Conservation (phyloP, 768 basidiomycete genomes). For the Termitomyces sp. region DNA sequence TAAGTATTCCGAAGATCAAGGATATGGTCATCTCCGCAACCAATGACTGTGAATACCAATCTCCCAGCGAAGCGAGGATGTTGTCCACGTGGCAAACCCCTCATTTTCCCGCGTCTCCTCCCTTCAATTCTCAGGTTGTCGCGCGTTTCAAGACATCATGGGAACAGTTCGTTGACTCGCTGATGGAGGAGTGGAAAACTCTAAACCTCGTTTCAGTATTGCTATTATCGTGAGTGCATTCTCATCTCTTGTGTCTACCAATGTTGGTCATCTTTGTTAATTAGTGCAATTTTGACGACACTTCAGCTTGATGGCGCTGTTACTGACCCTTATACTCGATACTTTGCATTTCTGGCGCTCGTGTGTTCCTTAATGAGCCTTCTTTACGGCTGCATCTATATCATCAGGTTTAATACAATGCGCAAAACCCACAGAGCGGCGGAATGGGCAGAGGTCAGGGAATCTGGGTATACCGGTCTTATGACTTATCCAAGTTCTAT, state of each 20-base stretch:
- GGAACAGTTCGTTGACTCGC: slow-evolving; percentile 17
- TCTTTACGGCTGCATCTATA: slow-evolving; percentile 58
- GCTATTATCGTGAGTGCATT: slow-evolving; percentile 13
- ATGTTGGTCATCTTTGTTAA: background rate
- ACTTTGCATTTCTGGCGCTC: slow-evolving; percentile 46
- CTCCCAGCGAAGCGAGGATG: background rate
- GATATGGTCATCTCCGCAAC: slow-evolving; percentile 26
- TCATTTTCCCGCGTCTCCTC: background rate
- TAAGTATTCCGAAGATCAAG: slow-evolving; percentile 52
- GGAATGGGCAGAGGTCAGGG: slow-evolving; percentile 51
- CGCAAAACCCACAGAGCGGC: slow-evolving; percentile 54
- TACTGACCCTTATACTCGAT: slow-evolving; percentile 47
- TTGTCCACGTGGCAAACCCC: background rate
- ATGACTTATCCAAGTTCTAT: background rate
- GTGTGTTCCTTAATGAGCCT: slow-evolving; percentile 55
- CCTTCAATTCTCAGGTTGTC: no score
- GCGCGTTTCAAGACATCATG: slow-evolving; percentile 37
- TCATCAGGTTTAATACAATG: slow-evolving; percentile 57
- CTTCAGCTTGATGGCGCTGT: slow-evolving; percentile 28
- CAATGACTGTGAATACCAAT: background rate
- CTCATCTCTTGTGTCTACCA: background rate
- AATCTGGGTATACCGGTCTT: background rate
- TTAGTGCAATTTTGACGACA: slow-evolving; percentile 17
- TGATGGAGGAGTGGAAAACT: slow-evolving; percentile 19
- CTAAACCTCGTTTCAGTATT: slow-evolving; percentile 18